Conservation (phyloP, 2,329 filamentous ascomycete species). For the Aureobasidium sp. region DNA sequence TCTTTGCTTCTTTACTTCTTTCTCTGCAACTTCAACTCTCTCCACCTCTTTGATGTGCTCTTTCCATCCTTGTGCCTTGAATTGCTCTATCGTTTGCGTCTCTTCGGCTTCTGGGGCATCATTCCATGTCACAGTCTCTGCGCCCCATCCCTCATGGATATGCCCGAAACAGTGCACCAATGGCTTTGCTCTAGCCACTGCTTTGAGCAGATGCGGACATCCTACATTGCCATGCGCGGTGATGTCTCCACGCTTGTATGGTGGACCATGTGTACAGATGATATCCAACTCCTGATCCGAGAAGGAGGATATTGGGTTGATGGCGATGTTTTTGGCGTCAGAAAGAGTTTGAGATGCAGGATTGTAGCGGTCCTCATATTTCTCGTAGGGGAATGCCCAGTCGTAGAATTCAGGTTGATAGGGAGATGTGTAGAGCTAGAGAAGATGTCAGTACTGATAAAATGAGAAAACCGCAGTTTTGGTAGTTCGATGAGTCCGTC, state of each 20-base stretch:
- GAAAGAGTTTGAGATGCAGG: constrained; percentile 19
- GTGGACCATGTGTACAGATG: constrained; percentile 55
- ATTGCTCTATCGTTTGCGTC: constrained; percentile 30
- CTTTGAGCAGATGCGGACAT: constrained; percentile 46
- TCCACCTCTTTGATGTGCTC: constrained; percentile 16
- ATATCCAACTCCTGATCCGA: constrained; percentile 38
- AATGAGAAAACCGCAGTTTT: no score
- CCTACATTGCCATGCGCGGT: constrained; percentile 38
- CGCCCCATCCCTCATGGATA: constrained; percentile 50
- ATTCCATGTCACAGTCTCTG: constrained; percentile 34
- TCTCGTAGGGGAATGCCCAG: constrained; percentile 49
- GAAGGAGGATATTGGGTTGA: constrained; percentile 29
- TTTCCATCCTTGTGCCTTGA: constrained; percentile 18
- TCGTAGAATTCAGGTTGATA: constrained; percentile 50
- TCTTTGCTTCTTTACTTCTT: constrained; percentile 21
- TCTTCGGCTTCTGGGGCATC: constrained; percentile 24
- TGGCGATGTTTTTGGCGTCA: constrained; percentile 25
- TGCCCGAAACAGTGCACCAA: constrained; percentile 55
- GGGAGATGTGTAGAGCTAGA: constrained; percentile 46
- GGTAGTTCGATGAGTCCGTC: no score
- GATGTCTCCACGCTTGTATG: constrained; percentile 43
- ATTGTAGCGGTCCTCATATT: constrained; percentile 46
- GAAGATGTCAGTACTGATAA: no score
- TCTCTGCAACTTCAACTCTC: constrained; percentile 13
- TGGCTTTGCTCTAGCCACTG: constrained; percentile 43